Base-by-base conservation (phyloP, 495 filamentous ascomycete species). In the Trichoderma erinaceum region DNA sequence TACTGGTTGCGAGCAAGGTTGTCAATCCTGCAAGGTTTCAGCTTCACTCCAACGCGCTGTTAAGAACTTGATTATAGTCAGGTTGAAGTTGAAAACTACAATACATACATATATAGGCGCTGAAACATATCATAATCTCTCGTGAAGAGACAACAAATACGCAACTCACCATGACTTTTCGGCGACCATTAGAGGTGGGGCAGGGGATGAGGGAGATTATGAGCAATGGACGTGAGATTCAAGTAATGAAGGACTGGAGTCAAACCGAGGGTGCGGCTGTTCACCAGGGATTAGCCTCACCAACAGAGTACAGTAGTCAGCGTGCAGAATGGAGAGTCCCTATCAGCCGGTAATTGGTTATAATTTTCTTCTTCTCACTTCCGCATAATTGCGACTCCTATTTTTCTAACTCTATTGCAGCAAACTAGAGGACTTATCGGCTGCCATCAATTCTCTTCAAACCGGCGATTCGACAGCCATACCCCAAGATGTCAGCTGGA, bases 291-390 rank as follows among this genome's bases (percentile, higher is more conserved):
- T 32, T 61, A 13, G 56, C 56, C 3, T 61, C 56, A 18, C 56
- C 56, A 61, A 61, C 56, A 15, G 56, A 61, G 13, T 61, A 61
- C 16, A 61, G n/a, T 61, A 27, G n/a, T 18, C 56, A 61, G 23
- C 56, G 56, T 25, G 56, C 56, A 61, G 56, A 61, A 61, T 61
- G 56, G 56, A 61, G 56, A 32, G 16, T 61, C 16, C 56, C 56
- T 15, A 61, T 61, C 25, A 61, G 4, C 27, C 56, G 56, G 56
- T 61, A 61, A 25, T 48, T 48, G n/a, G 12, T n/a, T 16, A 18
- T 48, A 13, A 18, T 18, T n/a, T n/a, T n/a, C 15, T 48, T 16
- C 7, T 48, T 12, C 44, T 48, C 15, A 48, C 13, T n/a, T 48
- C 15, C 12, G 44, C 13, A 18, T 18, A 25, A 25, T 5, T 11